Evolutionary conservation across 371 early-diverging fungal species (phyloP).

Genomic region (Mortierella sp.): DNA sequence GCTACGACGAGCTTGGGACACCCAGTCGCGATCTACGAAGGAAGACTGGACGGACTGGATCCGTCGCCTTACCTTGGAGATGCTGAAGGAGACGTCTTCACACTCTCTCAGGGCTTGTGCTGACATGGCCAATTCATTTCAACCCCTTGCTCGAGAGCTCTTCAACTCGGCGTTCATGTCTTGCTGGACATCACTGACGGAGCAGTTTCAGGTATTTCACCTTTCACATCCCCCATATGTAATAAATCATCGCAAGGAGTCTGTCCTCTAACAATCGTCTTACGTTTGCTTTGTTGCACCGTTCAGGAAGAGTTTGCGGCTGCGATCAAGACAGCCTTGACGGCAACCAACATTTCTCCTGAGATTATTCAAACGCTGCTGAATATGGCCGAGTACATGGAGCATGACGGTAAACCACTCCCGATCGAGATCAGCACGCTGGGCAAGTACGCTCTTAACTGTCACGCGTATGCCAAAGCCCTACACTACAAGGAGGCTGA

Average conservation of each 20-base stretch:
- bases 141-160: constrained; percentile 88
- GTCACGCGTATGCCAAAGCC: constrained; percentile 96
- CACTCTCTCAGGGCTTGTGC: constrained; percentile 95
- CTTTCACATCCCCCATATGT: neutral
- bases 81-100: constrained; percentile 95
- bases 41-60: constrained; percentile 99
- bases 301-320: constrained; percentile 82
- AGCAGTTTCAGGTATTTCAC: constrained; percentile 77
- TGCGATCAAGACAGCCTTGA: constrained; percentile 87
- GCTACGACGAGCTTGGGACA: constrained; percentile 94
- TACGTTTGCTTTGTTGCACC: too few relatives aligned
- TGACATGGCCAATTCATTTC: constrained; percentile 82
- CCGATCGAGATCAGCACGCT: constrained; percentile 94
- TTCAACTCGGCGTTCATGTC: constrained; percentile 99
- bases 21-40: constrained; percentile 86
- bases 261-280: too few relatives aligned
- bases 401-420: constrained; percentile 95
- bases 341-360: constrained; percentile 87
- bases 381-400: constrained; percentile 98
- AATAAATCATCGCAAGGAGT: neutral
- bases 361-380: constrained; percentile 93
- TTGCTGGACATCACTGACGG: constrained; percentile 94
- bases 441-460: constrained; percentile 90
- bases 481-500: constrained; percentile 97
- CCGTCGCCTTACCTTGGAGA: constrained; percentile 87